These are phyloP conservation scores for Ananas comosus DNA, from an alignment of 176 grass and related monocot genomes.

Conservation along the genomic window DNA sequence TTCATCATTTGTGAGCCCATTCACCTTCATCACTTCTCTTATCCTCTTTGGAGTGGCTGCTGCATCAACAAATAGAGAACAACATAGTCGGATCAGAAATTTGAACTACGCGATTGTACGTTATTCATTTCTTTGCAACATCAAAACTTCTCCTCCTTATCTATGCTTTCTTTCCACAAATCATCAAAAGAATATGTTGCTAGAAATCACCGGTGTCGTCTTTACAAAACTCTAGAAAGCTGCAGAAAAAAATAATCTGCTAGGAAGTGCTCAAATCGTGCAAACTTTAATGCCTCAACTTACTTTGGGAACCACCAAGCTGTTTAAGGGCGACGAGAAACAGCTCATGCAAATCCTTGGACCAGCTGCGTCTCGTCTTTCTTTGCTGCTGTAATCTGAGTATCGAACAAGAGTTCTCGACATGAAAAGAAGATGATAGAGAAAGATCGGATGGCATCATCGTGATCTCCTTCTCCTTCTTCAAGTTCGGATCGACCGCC, in stretches of 20 bases:
- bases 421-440: slow-evolving; percentile 22
- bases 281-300: neutral
- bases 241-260: neutral
- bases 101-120: too few relatives aligned
- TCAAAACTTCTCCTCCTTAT: neutral
- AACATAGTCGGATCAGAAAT: neutral
- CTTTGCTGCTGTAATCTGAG: slow-evolving; percentile 21
- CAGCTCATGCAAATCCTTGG: slow-evolving; percentile 66
- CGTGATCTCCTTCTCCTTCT: slow-evolving; percentile 10
- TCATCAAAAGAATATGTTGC: too few relatives aligned
- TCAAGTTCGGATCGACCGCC: neutral
- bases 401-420: slow-evolving; percentile 10
- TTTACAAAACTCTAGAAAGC: neutral
- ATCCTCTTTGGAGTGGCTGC: slow-evolving; percentile 97
- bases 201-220: neutral
- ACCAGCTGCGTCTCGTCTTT: slow-evolving; percentile 82
- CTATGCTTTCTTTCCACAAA: too few relatives aligned
- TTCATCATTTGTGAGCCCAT: slow-evolving; percentile 97
- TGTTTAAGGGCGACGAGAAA: slow-evolving; percentile 72
- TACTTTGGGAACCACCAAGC: slow-evolving; percentile 67
- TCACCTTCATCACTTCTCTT: slow-evolving; percentile 93
- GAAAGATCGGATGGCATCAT: slow-evolving; percentile 31
- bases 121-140: neutral
- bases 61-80: slow-evolving; percentile 21
- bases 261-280: neutral